These are phyloP conservation scores for Aspergillus sclerotialis DNA, from an alignment of 2,329 filamentous ascomycete species.

Conservation along the genomic window DNA sequence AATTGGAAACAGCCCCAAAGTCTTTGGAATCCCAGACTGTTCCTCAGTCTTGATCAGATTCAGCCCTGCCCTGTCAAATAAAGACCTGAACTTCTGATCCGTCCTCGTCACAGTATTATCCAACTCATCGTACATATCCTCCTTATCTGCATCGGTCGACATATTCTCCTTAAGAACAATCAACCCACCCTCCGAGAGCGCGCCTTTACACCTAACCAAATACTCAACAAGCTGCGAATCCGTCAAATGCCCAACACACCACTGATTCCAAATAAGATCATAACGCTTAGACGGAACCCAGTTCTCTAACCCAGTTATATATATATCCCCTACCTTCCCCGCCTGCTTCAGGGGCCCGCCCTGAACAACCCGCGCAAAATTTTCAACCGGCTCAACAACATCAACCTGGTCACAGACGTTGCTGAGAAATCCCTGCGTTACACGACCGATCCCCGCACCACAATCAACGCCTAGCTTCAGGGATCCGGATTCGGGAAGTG, in stretches of 20 bases:
- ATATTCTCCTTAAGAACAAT: conserved; percentile 80
- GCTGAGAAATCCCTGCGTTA: conserved; percentile 71
- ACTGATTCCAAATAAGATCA: conserved; percentile 82
- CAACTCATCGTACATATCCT: conserved; percentile 65
- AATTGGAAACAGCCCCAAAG: conserved; percentile 60
- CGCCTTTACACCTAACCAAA: conserved; percentile 53
- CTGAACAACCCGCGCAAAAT: conserved; percentile 63
- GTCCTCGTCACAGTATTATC: conserved; percentile 74
- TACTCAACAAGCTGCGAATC: conserved; percentile 66
- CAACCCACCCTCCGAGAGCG: conserved; percentile 37
- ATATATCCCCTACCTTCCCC: conserved; percentile 55
- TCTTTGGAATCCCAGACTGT: conserved; percentile 63
- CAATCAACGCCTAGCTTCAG: conserved; percentile 47
- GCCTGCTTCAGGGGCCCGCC: conserved; percentile 27
- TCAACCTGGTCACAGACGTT: conserved; percentile 66
- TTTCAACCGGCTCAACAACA: conserved; percentile 74
- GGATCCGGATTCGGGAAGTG: conserved; percentile 9
- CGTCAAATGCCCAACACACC: conserved; percentile 78
- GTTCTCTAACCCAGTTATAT: conserved; percentile 65
- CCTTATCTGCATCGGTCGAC: conserved; percentile 43
- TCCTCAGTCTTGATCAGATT: conserved; percentile 62
- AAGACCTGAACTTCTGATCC: conserved; percentile 60
- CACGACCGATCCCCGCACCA: conserved; percentile 69
- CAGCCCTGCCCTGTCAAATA: conserved; percentile 66
- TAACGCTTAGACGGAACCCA: conserved; percentile 59